Evolutionary conservation across 225 moss, liverwort and hornwort species (phyloP), one percentile per base, ranked within the genome.

Genomic region (Antitrichia curtipendula): DNA sequence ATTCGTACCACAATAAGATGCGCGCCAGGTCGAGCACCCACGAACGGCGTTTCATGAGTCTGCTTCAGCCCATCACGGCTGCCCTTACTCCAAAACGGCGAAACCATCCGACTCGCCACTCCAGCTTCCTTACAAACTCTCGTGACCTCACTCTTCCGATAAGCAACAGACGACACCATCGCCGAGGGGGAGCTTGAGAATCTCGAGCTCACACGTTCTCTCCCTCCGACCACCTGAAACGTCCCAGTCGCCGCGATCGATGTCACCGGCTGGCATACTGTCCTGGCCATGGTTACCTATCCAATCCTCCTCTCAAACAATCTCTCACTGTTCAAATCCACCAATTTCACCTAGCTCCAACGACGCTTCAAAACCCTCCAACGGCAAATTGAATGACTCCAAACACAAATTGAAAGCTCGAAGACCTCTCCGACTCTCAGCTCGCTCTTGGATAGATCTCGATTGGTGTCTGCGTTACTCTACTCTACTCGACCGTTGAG

Each of bases 1-100:
- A 62, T 32, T 68, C 88, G 75, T 78, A 93, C 93, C 93, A 93
- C 92, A 62, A 89, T 28, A 16, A 89, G 92, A 86, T 56, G 90
- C 36, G 89, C 87, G 52, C 90, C 87, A 43, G 73, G 82, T 50
- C 86, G 84, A 50, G 70, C 36, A 32, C 34, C 34, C 81, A 36
- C 62, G 49, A 81, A 62, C 34, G 45, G 16, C 34, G 63, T 81
- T 62, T 47, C 81, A 24, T 24, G 47, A 36, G 32, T 80, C 31
- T 13, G 80, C 45, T 34, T 61, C 7, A 93, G 77, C 15, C 84
- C 86, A 15, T 89, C 78, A 14, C 88, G 65, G 27, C 93, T 93
- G 27, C 77, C 49, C 66, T 61, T 81, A 63, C 90, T 86, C 93
- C 89, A 93, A 59, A 93, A 92, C 28, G 73, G 70, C 32, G 91